A percentile compares a stretch with the other conserved stretches of the same genome.
Conservation (phyloP, 768 basidiomycete species). For the Guyanaporus albipodus region DNA sequence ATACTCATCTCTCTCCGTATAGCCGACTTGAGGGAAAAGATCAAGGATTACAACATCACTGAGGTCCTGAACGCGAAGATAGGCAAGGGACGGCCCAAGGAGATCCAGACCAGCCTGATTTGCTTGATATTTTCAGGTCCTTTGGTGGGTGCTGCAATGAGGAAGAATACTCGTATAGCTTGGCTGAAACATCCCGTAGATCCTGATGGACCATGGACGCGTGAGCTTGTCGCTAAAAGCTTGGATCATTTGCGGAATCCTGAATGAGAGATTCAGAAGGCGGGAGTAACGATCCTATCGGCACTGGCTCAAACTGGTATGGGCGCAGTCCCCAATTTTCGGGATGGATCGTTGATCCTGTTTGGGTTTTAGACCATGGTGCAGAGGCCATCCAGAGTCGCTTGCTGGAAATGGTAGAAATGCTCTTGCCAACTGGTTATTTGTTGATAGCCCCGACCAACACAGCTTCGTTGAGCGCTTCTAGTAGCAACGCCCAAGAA, state of each 20-base stretch:
- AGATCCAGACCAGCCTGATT: slow-evolving; percentile 21
- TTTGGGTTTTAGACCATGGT: slow-evolving; percentile 12
- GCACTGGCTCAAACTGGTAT: slow-evolving; percentile 21
- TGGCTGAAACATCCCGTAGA: slow-evolving; percentile 6
- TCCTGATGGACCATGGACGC: slow-evolving; percentile 7
- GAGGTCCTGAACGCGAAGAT: slow-evolving; percentile 17
- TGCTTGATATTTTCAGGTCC: slow-evolving; percentile 20
- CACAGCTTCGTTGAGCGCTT: no score
- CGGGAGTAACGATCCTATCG: slow-evolving; percentile 22
- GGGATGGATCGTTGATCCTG: background rate
- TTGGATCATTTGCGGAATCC: background rate
- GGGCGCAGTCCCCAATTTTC: background rate
- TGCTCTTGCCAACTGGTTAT: slow-evolving; percentile 17
- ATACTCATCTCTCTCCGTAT: background rate
- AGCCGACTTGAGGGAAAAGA: slow-evolving; percentile 11
- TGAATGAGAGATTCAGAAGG: slow-evolving; percentile 19
- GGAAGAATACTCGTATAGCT: no score
- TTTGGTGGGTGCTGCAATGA: slow-evolving; percentile 11
- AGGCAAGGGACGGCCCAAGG: slow-evolving; percentile 9
- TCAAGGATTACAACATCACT: slow-evolving; percentile 14
- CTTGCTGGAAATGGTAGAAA: slow-evolving; percentile 13
- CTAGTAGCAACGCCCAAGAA: no score
- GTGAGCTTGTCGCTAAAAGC: slow-evolving; percentile 10
- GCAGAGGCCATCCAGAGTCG: slow-evolving; percentile 1
- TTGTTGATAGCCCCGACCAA: no score